Conservation (phyloP, 208 protist species). For the Strigomonas culicis region DNA sequence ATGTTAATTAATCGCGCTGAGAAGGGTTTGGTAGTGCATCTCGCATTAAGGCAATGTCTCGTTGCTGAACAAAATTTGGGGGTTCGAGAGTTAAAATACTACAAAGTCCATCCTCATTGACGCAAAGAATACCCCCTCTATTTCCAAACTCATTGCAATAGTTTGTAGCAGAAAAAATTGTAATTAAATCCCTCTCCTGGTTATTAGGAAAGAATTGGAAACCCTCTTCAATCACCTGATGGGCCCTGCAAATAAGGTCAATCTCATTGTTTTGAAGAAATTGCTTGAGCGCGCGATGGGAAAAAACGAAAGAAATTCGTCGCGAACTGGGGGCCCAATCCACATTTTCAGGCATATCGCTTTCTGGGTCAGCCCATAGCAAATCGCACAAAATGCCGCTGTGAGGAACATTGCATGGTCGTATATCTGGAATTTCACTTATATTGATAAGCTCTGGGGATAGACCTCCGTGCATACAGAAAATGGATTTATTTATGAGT, state of each 20-base stretch:
- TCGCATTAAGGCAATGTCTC: conserved; percentile 54
- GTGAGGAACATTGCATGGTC: conserved; percentile 98
- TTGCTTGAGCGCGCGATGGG: conserved; percentile 91
- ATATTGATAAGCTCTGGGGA: conserved; percentile 92
- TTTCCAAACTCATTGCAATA: conserved; percentile 99
- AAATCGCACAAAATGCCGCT: conserved; percentile 98
- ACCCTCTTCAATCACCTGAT: conserved; percentile 99
- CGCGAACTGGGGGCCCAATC: conserved; percentile 98
- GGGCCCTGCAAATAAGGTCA: conserved; percentile 98
- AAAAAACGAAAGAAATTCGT: conserved; percentile 98
- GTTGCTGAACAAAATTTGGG: conserved; percentile 68
- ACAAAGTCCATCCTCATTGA: conserved; percentile 96
- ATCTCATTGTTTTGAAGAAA: conserved; percentile 98
- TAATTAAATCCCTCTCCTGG: conserved; percentile 97
- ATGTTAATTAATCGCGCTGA: no score
- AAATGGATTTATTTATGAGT: conserved; percentile 98
- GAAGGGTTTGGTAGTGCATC: conserved; percentile 26
- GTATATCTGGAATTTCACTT: conserved; percentile 89
- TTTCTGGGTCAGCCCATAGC: conserved; percentile 99
- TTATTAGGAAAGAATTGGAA: conserved; percentile 99
- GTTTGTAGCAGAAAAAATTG: conserved; percentile 99
- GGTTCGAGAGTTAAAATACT: conserved; percentile 91
- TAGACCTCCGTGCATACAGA: conserved; percentile 98
- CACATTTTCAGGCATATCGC: conserved; percentile 82
- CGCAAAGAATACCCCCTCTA: conserved; percentile 97